Percentiles rank a stretch among this genome's conserved stretches.
Conservation (phyloP, 108 stramenopile genomes). For the Licmophora abbreviata region DNA sequence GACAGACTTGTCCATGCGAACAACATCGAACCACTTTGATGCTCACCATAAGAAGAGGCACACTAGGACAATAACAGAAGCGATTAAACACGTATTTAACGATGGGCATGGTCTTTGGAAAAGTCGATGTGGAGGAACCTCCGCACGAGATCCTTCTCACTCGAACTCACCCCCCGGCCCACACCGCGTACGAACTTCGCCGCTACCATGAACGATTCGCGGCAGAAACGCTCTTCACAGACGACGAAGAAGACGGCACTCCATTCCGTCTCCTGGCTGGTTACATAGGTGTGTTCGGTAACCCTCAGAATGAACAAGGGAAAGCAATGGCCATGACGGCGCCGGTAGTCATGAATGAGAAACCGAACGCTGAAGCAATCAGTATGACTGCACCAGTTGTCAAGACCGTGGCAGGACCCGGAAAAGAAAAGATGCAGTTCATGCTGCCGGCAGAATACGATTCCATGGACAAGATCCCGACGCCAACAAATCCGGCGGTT, state of each 20-base stretch:
- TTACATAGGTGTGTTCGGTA: constrained; percentile 84
- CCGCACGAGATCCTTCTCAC: constrained; percentile 43
- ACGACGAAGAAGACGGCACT: constrained; percentile 12
- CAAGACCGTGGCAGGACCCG: constrained; percentile 15
- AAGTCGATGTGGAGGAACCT: constrained; percentile 60
- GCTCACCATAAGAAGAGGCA: too few species aligned
- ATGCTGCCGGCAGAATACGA: constrained; percentile 75
- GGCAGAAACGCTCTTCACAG: constrained; percentile 16
- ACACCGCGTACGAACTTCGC: constrained; percentile 62
- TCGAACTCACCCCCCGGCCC: constrained; percentile 13
- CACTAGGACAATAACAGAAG: too few species aligned
- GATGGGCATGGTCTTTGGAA: constrained; percentile 80
- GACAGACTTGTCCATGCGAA: too few species aligned
- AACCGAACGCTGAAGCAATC: constrained; percentile 19
- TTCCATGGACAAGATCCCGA: constrained; percentile 62
- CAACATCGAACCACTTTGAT: too few species aligned
- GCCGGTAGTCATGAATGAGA: constrained; percentile 55
- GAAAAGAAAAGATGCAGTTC: constrained; percentile 48
- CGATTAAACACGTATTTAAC: constrained; percentile 7
- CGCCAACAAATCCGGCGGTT: constrained; percentile 67
- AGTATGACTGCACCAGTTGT: constrained; percentile 80
- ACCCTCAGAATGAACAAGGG: constrained; percentile 54
- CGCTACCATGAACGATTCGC: constrained; percentile 53
- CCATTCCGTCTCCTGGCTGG: constrained; percentile 56
- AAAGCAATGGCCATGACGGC: constrained; percentile 76